These are phyloP conservation scores for Rhizophora apiculata DNA, from an alignment of 345 rosid species.

Conservation along the genomic window DNA sequence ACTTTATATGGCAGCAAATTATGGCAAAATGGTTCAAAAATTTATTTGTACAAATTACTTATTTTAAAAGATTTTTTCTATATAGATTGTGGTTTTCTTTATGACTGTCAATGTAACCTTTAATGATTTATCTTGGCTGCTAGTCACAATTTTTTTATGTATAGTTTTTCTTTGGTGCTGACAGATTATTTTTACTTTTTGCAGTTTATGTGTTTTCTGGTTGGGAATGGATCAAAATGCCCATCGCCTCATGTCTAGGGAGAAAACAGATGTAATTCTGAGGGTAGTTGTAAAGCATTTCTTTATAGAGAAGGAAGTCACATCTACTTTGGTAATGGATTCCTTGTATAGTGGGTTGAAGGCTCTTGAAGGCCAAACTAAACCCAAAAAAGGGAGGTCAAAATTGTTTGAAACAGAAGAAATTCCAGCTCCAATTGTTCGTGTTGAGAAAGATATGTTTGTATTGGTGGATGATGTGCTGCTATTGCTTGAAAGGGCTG, in stretches of 20 bases:
- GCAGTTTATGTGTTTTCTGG: constrained; percentile 90
- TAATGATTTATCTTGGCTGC: background rate
- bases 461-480: constrained; percentile 81
- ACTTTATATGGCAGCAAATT: too few relatives aligned
- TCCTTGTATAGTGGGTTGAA: constrained; percentile 93
- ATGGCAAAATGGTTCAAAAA: too few relatives aligned
- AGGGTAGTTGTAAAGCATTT: constrained; percentile 84
- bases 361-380: constrained; percentile 86
- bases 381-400: constrained; percentile 53
- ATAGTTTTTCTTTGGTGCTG: constrained; percentile 1
- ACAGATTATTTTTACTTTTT: constrained; percentile 16
- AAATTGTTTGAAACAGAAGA: constrained; percentile 58
- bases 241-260: constrained; percentile 70
- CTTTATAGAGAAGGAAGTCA: constrained; percentile 88
- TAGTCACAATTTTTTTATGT: background rate
- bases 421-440: constrained; percentile 71
- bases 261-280: constrained; percentile 71
- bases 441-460: constrained; percentile 69
- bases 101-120: background rate
- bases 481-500: constrained; percentile 69
- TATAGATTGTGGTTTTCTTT: background rate
- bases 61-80: too few relatives aligned
- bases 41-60: too few relatives aligned
- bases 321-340: constrained; percentile 98
- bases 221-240: constrained; percentile 67